phyloP scores from a whole-genome alignment of 163 green algal species.

The Botryococcus braunii region DNA sequence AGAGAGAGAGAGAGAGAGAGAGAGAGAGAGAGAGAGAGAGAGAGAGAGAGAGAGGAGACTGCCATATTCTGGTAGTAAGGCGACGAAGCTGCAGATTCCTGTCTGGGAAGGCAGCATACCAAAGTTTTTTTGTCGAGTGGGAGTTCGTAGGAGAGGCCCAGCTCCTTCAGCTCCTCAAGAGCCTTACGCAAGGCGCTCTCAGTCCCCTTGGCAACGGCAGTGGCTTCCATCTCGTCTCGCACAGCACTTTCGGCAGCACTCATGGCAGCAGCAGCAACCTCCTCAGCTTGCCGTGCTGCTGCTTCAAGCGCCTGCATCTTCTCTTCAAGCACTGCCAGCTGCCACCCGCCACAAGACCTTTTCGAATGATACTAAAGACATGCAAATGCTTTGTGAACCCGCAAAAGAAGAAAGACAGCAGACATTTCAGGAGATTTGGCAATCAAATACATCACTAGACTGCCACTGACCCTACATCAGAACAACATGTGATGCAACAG shows the following conservation, averaged over 20 bases:
- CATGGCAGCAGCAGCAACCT: constrained; percentile 69
- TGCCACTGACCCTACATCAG: not conserved
- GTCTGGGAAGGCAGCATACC: no score
- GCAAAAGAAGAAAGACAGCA: not conserved
- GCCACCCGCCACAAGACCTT: not conserved
- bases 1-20: no score
- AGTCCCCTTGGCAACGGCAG: constrained; percentile 57
- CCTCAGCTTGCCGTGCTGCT: constrained; percentile 29
- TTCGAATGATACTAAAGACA: not conserved
- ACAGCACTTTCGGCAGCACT: constrained; percentile 66
- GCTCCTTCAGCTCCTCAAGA: constrained; percentile 47
- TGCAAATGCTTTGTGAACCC: not conserved
- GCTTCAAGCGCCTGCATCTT: constrained; percentile 18
- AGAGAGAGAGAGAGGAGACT: no score
- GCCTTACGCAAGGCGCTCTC: constrained; percentile 53
- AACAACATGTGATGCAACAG: no score
- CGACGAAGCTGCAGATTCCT: no score
- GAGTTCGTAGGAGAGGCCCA: constrained; percentile 33
- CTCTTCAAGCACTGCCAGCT: constrained; percentile 13
- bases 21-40: no score
- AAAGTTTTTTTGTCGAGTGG: no score
- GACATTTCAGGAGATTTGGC: not conserved
- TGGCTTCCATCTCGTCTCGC: constrained; percentile 71
- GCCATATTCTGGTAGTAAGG: no score
- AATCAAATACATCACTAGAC: not conserved